Evolutionary conservation across 495 filamentous ascomycete genomes (phyloP).

Genomic region (Platismatia glauca): DNA sequence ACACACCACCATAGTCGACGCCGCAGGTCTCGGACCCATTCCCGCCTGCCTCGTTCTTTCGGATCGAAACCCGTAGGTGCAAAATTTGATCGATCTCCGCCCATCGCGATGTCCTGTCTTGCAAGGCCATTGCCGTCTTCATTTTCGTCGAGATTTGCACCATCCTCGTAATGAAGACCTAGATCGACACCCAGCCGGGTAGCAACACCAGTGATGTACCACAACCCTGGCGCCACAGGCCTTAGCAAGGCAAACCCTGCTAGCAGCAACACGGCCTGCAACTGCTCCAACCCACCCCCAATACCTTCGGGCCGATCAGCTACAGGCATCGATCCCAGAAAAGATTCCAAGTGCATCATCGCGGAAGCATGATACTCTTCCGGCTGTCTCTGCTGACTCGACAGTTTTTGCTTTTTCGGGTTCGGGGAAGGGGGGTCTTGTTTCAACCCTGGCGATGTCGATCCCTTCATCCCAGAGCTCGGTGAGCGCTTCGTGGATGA

Average conservation of each 20-base stretch:
- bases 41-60: constrained; percentile 62
- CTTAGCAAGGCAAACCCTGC: constrained; percentile 85
- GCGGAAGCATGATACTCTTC: constrained; percentile 96
- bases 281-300: constrained; percentile 76
- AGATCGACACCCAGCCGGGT: constrained; percentile 84
- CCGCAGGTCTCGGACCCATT: constrained; percentile 81
- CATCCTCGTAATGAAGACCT: constrained; percentile 88
- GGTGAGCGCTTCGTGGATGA: constrained; percentile 35
- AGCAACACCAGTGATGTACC: constrained; percentile 95
- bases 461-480: constrained; percentile 31
- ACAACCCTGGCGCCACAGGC: constrained; percentile 85
- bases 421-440: constrained; percentile 32
- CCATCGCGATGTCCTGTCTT: constrained; percentile 22
- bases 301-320: constrained; percentile 49
- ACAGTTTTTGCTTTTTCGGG: constrained; percentile 43
- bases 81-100: constrained; percentile 9
- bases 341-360: constrained; percentile 82
- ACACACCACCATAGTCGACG: constrained; percentile 94
- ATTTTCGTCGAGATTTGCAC: constrained; percentile 52
- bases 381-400: constrained; percentile 67
- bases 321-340: constrained; percentile 57
- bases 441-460: constrained; percentile 30
- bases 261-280: constrained; percentile 83
- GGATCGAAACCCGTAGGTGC: constrained; percentile 32
- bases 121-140: constrained; percentile 13